Evolutionary conservation across 306 rosid genomes (phyloP).

Genomic region (Hippophae gyantsensis): DNA sequence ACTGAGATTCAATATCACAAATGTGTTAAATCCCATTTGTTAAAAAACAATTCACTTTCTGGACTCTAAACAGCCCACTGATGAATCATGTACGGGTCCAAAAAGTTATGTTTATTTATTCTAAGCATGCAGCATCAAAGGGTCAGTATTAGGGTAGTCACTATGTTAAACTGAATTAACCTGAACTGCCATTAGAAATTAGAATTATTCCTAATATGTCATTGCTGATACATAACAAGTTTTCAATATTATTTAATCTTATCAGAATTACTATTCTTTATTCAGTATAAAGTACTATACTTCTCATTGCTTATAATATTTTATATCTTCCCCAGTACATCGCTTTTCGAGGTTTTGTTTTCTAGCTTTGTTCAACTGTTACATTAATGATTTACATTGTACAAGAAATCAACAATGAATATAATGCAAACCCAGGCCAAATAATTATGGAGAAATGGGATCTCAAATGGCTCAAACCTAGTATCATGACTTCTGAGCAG

Average conservation of each 20-base stretch:
- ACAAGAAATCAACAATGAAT: slow-evolving; percentile 12
- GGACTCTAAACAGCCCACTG: too few relatives aligned
- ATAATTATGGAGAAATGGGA: slow-evolving; percentile 12
- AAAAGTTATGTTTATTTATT: too few relatives aligned
- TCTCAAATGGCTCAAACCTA: slow-evolving; percentile 22
- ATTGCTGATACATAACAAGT: slow-evolving; percentile 4
- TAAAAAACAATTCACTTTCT: too few relatives aligned
- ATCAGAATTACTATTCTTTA: slow-evolving; percentile 6
- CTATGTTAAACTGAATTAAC: too few relatives aligned
- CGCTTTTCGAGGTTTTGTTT: slow-evolving; percentile 22
- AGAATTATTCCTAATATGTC: slow-evolving; percentile 12
- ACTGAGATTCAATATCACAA: too few relatives aligned
- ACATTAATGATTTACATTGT: slow-evolving; percentile 14
- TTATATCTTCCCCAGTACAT: slow-evolving; percentile 19
- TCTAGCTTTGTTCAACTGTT: neutral
- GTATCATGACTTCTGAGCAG: slow-evolving; percentile 58
- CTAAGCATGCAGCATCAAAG: too few relatives aligned
- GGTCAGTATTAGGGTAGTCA: too few relatives aligned
- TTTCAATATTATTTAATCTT: neutral
- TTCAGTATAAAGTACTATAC: slow-evolving; percentile 10
- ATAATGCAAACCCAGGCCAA: neutral
- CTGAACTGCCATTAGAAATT: neutral
- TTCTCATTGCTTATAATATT: slow-evolving; percentile 15
- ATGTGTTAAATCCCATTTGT: too few relatives aligned
- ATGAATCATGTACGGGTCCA: too few relatives aligned